Percentiles rank a stretch among this genome's conserved stretches.
Evolutionary conservation across 768 basidiomycete species (phyloP).

Genomic region (Grammothele lineata): DNA sequence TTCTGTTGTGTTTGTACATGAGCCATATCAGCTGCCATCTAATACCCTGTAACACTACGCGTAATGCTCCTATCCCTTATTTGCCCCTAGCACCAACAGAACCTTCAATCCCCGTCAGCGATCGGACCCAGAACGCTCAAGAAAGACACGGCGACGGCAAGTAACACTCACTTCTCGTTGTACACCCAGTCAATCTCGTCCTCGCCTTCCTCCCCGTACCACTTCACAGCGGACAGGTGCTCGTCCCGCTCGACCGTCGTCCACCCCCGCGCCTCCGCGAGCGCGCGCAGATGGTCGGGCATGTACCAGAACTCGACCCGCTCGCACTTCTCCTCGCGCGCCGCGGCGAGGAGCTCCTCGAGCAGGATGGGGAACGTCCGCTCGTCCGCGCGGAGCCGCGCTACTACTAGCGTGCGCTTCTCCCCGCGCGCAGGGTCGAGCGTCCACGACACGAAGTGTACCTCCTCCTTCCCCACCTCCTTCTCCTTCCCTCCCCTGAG

Average conservation of each 20-base stretch:
- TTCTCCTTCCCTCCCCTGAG: too few relatives aligned
- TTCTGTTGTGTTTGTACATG: too few relatives aligned
- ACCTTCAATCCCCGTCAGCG: background rate
- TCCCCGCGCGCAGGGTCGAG: slow-evolving; percentile 4
- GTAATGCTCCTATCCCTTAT: background rate
- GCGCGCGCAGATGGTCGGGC: slow-evolving; percentile 1
- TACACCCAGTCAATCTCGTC: slow-evolving; percentile 14
- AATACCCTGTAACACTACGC: too few relatives aligned
- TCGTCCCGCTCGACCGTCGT: slow-evolving; percentile 7
- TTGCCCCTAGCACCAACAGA: background rate
- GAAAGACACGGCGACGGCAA: background rate
- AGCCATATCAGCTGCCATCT: too few relatives aligned
- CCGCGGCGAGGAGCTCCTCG: slow-evolving; percentile 6
- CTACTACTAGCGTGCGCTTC: slow-evolving; percentile 8
- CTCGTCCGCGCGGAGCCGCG: slow-evolving; percentile 14
- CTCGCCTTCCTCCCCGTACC: slow-evolving; percentile 14
- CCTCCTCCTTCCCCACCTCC: too few relatives aligned
- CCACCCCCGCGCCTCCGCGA: slow-evolving; percentile 8
- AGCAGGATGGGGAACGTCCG: slow-evolving; percentile 11
- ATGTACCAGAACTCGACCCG: slow-evolving; percentile 17
- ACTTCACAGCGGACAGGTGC: slow-evolving; percentile 17
- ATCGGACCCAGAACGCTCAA: background rate
- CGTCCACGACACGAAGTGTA: slow-evolving; percentile 14
- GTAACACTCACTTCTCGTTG: slow-evolving; percentile 13
- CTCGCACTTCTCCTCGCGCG: slow-evolving; percentile 8